Evolutionary conservation across 352 stramenopile species (phyloP), one percentile per base, ranked within the genome.

Genomic region (Pythium angustatum): DNA sequence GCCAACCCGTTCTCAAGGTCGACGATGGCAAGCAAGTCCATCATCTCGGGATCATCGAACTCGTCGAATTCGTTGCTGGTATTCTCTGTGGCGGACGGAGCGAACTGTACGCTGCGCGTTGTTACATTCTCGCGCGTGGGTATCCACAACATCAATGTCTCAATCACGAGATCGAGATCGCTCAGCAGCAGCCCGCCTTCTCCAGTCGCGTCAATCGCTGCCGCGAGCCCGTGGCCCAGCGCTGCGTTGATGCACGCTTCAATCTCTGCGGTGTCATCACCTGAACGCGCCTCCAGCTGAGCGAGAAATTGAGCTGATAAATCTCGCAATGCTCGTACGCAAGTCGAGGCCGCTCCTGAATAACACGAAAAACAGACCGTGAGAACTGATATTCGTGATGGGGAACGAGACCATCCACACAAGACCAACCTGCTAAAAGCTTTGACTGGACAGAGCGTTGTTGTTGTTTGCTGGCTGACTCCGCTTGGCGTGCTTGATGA

Each of bases 1-100:
- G 60, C 17, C 22, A 14, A 14, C 5, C 40, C n/a, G 22, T 38
- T 69, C 17, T 85, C 76, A 7, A 88, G 52, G 33, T 91, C 76
- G 15, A 88, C 66, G 4, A 31, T 68, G 6, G 81, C 81, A 26
- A 73, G 75, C 30, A 79, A 27, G 48, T 78, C 63, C 48, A 86
- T 77, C 41, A 83, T 73, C 17, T 73, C 64, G 8, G 48, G 38
- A 28, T 81, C 73, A 30, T 81, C 78, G 62, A 87, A 90, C 48
- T 87, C 72, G 54, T 77, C 68, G 58, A 81, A 77, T 31, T 73
- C 69, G 6, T 62, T 31, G 24, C 15, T 26, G 15, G 40, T 30
- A 17, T 19, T 30, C 0, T 30, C 14, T n/a, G 30, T 26, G 4
- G 38, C 15, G 2, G 48, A 57, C 3, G 36, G 33, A 24, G 34